Percentiles rank a stretch among this genome's conserved stretches.
Conservation (phyloP, 2,329 filamentous ascomycete species). For the Karstenula rhodostoma region DNA sequence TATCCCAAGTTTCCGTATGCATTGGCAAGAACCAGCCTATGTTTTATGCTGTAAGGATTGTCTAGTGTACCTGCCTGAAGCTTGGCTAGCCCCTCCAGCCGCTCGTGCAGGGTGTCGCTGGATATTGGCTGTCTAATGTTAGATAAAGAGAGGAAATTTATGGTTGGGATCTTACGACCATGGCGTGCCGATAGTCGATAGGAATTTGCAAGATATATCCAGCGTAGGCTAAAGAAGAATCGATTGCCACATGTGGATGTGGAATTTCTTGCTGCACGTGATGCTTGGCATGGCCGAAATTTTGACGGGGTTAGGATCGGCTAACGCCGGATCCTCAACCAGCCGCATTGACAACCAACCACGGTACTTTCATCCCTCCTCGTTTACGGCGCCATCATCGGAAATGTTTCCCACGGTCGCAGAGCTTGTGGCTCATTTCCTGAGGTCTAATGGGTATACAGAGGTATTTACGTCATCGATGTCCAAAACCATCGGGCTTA, state of each 20-base stretch:
- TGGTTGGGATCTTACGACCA: not conserved
- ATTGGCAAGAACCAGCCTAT: constrained; percentile 69
- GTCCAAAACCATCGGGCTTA: not conserved
- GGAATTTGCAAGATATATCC: not conserved
- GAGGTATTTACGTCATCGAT: constrained; percentile 43
- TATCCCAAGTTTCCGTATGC: constrained; percentile 80
- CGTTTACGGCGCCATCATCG: not conserved
- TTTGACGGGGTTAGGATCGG: not conserved
- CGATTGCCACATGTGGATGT: not conserved
- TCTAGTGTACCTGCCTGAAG: constrained; percentile 34
- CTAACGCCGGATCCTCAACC: not conserved
- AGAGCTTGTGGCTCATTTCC: constrained; percentile 53
- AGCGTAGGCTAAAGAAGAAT: not conserved
- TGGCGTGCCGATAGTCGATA: not conserved
- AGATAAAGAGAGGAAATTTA: not conserved
- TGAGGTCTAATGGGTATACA: constrained; percentile 51
- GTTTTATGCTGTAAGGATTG: constrained; percentile 49
- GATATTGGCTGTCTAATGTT: not conserved
- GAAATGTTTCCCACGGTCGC: constrained; percentile 49
- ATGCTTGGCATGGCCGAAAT: constrained; percentile 2
- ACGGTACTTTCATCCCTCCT: not conserved
- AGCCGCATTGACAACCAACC: not conserved
- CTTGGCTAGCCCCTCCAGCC: constrained; percentile 30
- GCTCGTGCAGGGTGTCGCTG: constrained; percentile 18
- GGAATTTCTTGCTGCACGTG: constrained; percentile 6